A percentile compares a stretch with the other conserved stretches of the same genome.
phyloP scores from a whole-genome alignment of 225 moss, liverwort and hornwort species.

The Antitrichia curtipendula region DNA sequence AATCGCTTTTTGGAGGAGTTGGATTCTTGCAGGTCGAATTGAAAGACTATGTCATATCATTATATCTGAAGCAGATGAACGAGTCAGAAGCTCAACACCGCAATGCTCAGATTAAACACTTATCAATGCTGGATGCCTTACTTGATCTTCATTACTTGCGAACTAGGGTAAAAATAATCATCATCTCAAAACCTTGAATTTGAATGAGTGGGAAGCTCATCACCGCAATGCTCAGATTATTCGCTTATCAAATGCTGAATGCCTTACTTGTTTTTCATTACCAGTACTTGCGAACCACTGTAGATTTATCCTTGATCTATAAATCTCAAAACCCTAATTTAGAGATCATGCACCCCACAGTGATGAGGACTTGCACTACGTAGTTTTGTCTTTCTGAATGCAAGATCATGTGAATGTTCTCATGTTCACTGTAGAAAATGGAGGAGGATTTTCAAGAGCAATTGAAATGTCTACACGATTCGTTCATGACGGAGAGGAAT shows the following conservation, averaged over 20 bases:
- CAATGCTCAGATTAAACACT: constrained; percentile 49
- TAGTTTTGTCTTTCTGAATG: background rate
- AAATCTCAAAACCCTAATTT: background rate
- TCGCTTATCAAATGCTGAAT: background rate
- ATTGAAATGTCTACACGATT: constrained; percentile 33
- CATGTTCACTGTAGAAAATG: constrained; percentile 34
- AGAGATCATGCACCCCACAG: background rate
- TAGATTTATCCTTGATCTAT: background rate
- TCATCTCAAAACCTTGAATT: background rate
- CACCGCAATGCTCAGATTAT: background rate
- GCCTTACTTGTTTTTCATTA: background rate
- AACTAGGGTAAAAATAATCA: constrained; percentile 1
- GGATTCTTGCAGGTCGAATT: constrained; percentile 22
- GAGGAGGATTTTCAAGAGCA: constrained; percentile 64
- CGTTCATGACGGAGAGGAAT: constrained; percentile 52
- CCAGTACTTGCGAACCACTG: background rate
- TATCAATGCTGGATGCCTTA: constrained; percentile 44
- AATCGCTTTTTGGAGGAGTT: background rate
- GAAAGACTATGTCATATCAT: constrained; percentile 26
- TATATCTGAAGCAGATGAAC: constrained; percentile 7
- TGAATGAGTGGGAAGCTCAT: background rate
- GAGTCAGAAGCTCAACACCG: constrained; percentile 60
- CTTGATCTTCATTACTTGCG: constrained; percentile 66
- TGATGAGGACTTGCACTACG: background rate
- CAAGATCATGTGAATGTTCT: background rate